These are phyloP conservation scores for Cladochytrium replicatum DNA, from an alignment of 192 early-diverging fungal species.

Conservation along the genomic window DNA sequence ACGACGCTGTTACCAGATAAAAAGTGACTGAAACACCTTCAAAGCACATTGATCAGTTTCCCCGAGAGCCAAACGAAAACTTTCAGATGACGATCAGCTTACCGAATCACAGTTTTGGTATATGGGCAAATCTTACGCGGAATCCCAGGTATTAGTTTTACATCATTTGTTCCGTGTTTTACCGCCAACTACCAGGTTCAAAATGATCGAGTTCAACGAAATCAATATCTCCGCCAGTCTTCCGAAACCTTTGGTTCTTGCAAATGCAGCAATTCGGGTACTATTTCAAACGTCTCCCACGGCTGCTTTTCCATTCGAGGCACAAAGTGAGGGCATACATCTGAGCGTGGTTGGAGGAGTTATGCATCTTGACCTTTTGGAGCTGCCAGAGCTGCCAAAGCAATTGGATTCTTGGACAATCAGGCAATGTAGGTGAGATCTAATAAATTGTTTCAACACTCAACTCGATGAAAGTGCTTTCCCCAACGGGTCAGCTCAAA, in stretches of 20 bases:
- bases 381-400: slow-evolving; percentile 43
- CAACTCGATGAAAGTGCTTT: slow-evolving; percentile 22
- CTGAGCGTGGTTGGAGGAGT: slow-evolving; percentile 33
- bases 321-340: slow-evolving; percentile 9
- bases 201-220: slow-evolving; percentile 37
- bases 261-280: slow-evolving; percentile 39
- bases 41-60: slow-evolving; percentile 38
- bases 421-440: slow-evolving; percentile 24
- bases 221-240: slow-evolving; percentile 27
- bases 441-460: background rate
- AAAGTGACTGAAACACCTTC: too few relatives aligned
- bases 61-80: slow-evolving; percentile 40
- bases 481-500: slow-evolving; percentile 28
- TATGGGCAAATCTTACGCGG: slow-evolving; percentile 46
- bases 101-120: slow-evolving; percentile 22
- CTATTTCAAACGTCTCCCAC: slow-evolving; percentile 21
- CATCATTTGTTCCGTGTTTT: slow-evolving; percentile 3
- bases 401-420: slow-evolving; percentile 33
- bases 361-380: slow-evolving; percentile 36
- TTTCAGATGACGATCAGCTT: slow-evolving; percentile 26
- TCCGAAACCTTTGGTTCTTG: slow-evolving; percentile 42
- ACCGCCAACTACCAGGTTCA: slow-evolving; percentile 23
- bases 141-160: slow-evolving; percentile 32
- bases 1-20: too few relatives aligned
- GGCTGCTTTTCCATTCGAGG: slow-evolving; percentile 16